These are phyloP conservation scores for Dianthus caryophyllus DNA, from an alignment of 148 eudicot species.

Conservation along the genomic window DNA sequence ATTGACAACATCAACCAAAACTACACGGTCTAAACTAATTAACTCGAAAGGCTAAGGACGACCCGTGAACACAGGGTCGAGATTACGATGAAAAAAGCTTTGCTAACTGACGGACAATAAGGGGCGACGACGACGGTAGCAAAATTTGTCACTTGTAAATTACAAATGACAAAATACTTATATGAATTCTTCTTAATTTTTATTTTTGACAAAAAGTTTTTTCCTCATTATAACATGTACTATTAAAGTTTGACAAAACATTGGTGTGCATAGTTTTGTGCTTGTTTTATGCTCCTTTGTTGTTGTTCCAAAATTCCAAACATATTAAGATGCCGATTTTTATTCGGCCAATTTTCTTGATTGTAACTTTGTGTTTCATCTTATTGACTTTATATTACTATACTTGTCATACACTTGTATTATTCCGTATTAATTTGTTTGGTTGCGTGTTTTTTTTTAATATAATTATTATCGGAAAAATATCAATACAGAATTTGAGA, in stretches of 20 bases:
- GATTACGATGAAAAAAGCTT: constrained; percentile 26
- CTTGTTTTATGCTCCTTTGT: background rate
- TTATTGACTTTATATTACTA: too few relatives aligned
- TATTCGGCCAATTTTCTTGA: constrained; percentile 6
- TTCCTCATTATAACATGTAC: constrained; percentile 11
- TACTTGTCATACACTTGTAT: too few relatives aligned
- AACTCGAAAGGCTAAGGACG: background rate
- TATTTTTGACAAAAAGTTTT: constrained; percentile 19
- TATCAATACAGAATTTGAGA: too few relatives aligned
- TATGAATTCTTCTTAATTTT: constrained; percentile 19
- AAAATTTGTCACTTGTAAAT: constrained; percentile 12
- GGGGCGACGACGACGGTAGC: background rate
- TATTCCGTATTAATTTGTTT: too few relatives aligned
- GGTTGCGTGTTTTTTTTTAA: too few relatives aligned
- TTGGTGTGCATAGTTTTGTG: constrained; percentile 3
- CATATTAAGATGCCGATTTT: constrained; percentile 1
- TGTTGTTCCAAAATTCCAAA: constrained; percentile 2
- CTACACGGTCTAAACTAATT: constrained; percentile 63
- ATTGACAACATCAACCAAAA: constrained; percentile 72
- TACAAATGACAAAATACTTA: constrained; percentile 6
- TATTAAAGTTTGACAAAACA: constrained; percentile 7
- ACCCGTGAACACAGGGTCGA: background rate
- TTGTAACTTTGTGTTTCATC: background rate
- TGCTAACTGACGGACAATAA: constrained; percentile 26
- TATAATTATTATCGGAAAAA: too few relatives aligned